These are phyloP conservation scores for Naegleria fowleri DNA, from an alignment of 208 protist species.

Conservation along the genomic window DNA sequence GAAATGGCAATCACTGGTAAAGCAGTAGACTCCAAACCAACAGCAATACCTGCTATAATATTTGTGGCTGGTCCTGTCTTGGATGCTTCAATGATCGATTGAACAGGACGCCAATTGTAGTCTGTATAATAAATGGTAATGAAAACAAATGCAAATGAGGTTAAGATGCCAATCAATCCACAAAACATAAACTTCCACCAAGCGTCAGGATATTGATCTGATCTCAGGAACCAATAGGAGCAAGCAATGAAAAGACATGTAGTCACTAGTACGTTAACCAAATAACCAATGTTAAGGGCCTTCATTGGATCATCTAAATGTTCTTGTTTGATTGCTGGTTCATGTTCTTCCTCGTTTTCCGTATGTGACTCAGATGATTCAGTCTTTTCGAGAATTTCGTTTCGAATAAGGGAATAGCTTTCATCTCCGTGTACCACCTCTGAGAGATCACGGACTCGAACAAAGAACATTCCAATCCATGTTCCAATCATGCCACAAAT, in stretches of 20 bases:
- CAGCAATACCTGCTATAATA: slow-evolving; percentile 58
- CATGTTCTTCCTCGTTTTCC: background rate
- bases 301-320: slow-evolving; percentile 20
- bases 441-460: slow-evolving; percentile 30
- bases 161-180: slow-evolving; percentile 48
- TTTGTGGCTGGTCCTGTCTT: slow-evolving; percentile 58
- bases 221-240: slow-evolving; percentile 33
- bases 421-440: slow-evolving; percentile 16
- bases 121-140: slow-evolving; percentile 57
- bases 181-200: slow-evolving; percentile 47
- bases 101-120: slow-evolving; percentile 45
- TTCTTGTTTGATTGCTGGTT: background rate
- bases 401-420: slow-evolving; percentile 35
- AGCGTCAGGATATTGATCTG: slow-evolving; percentile 21
- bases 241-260: slow-evolving; percentile 31
- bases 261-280: slow-evolving; percentile 33
- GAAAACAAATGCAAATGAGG: slow-evolving; percentile 45
- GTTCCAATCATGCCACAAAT: slow-evolving; percentile 57
- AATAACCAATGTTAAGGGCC: slow-evolving; percentile 28
- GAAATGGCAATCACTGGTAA: slow-evolving; percentile 55
- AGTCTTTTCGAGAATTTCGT: background rate
- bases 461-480: slow-evolving; percentile 52
- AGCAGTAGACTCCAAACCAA: slow-evolving; percentile 64
- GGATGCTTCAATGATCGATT: slow-evolving; percentile 59
- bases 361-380: background rate